Conservation (phyloP, 371 early-diverging fungal species). For the Polyrhizophydium stewartii region DNA sequence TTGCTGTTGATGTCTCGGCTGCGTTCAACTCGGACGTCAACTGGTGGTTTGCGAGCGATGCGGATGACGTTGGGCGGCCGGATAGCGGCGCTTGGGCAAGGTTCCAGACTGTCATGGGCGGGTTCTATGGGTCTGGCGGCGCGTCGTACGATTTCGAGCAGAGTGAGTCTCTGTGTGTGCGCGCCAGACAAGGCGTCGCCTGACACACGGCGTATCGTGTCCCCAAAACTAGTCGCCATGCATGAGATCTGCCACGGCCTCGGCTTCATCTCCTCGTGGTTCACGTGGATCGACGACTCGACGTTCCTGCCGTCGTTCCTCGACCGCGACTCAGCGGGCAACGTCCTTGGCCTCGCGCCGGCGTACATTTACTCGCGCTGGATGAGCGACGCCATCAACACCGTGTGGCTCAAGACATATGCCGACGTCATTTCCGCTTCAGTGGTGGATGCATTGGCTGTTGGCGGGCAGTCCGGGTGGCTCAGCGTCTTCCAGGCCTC, state of each 20-base stretch:
- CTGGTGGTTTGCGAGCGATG: slow-evolving; percentile 33
- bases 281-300: slow-evolving; percentile 10
- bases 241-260: slow-evolving; percentile 66
- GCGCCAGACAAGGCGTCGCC: too few relatives aligned
- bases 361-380: slow-evolving; percentile 28
- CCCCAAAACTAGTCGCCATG: slow-evolving; percentile 39
- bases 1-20: slow-evolving; percentile 18
- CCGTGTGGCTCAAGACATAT: slow-evolving; percentile 1
- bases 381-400: slow-evolving; percentile 7
- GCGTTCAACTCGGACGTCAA: slow-evolving; percentile 28
- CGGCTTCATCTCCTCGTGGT: slow-evolving; percentile 62
- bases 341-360: slow-evolving; percentile 15
- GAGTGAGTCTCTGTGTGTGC: slow-evolving; percentile 6
- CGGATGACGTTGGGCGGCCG: not conserved
- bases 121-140: not conserved
- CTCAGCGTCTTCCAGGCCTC: not conserved
- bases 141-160: slow-evolving; percentile 46
- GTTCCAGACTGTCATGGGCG: not conserved
- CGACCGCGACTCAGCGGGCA: slow-evolving; percentile 11
- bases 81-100: not conserved
- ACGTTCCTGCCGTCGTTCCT: slow-evolving; percentile 16
- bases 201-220: too few relatives aligned
- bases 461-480: not conserved
- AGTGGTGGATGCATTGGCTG: not conserved
- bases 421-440: not conserved